These are phyloP conservation scores for Silene conica DNA, from an alignment of 148 eudicot genomes.

Conservation along the genomic window DNA sequence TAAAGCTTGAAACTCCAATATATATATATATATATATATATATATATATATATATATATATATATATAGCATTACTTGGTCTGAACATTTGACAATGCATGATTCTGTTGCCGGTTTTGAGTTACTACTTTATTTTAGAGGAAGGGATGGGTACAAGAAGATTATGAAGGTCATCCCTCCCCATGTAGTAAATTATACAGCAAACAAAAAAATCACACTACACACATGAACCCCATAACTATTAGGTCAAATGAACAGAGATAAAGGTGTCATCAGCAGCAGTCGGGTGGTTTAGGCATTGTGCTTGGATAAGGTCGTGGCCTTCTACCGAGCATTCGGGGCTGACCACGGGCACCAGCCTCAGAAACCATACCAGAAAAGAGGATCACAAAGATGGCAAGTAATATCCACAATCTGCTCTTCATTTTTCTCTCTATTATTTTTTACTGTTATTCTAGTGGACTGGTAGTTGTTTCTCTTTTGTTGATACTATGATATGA, in stretches of 20 bases:
- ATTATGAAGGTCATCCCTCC: background rate
- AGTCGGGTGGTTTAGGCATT: conserved; percentile 9
- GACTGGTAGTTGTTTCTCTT: background rate
- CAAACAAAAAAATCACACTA: background rate
- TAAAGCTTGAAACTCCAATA: background rate
- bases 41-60: background rate
- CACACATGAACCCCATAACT: background rate
- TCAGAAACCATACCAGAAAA: conserved; percentile 6
- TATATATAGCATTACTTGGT: background rate
- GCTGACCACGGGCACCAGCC: background rate
- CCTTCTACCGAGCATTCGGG: conserved; percentile 1
- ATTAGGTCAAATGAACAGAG: conserved; percentile 11
- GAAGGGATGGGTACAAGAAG: background rate
- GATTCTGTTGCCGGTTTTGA: background rate
- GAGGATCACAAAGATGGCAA: conserved; percentile 4
- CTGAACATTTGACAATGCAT: conserved; percentile 1
- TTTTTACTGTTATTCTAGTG: background rate
- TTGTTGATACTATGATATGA: background rate
- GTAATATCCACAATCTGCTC: conserved; percentile 2
- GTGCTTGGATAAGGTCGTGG: background rate
- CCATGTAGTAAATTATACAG: background rate
- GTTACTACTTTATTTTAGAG: background rate
- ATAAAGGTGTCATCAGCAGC: background rate
- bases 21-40: background rate
- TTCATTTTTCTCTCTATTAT: background rate